Base-by-base conservation (phyloP, 2,329 filamentous ascomycete species). In the Colletotrichum truncatum region DNA sequence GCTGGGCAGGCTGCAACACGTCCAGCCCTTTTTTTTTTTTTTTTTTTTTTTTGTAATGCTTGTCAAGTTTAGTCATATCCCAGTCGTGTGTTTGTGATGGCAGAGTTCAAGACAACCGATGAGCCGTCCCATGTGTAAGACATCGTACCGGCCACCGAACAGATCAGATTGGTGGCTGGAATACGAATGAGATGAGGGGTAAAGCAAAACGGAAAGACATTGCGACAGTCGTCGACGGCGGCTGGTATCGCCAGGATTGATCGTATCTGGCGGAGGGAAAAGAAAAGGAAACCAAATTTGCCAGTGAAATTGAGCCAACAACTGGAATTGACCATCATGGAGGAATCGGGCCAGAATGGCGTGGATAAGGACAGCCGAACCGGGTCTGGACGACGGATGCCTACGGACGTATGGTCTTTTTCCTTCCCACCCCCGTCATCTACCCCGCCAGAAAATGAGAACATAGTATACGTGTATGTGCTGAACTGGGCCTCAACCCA, bases 181-280 rank as follows among this genome's bases (percentile, higher is more conserved):
- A 63, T 58, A 58, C 43, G 38, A 45, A 32, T 61, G 32, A 23
- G 53, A 51, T 43, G 43, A 58, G 53, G 59, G 53, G 53, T 58
- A 49, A 51, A 28, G 16, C 21, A 49, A 51, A 28, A 23, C 21
- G 18, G 46, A 49, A 23, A 25, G 11, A 25, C 5, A 3, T 36
- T 16, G 16, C 7, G 14, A 32, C 30, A 10, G 59, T 14, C 32
- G 11, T 34, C 9, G 26, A 12, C 14, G 39, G 30, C 34, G n/a
- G 11, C 30, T 7, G n/a, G 16, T 16, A 23, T 58, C 43, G 41
- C 39, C 41, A 48, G 25, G 28, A 41, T 58, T 30, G 45, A 26
- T 21, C 32, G 32, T 21, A 21, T 26, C 53, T 34, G 59, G 25
- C n/a, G n/a, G 41, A 39, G 18, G n/a, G 5, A 16, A 9, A 43